Evolutionary conservation across 2,329 filamentous ascomycete genomes (phyloP).

Genomic region (Cytospora piceae): DNA sequence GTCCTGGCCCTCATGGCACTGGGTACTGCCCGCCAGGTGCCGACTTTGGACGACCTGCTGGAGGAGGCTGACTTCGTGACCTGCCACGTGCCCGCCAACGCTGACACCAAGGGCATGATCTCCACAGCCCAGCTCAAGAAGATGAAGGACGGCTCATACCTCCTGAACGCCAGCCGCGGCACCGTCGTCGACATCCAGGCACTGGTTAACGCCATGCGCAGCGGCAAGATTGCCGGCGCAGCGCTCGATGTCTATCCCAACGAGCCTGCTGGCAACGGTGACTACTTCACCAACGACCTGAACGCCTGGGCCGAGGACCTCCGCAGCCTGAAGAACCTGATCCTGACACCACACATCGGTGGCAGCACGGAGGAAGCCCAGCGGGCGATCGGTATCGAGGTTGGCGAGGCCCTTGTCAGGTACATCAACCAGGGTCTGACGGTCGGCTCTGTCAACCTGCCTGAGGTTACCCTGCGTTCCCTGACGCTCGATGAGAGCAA

Average conservation of each 20-base stretch:
- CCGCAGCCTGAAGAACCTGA: conserved; percentile 83
- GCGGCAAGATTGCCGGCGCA: conserved; percentile 86
- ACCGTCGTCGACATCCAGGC: conserved; percentile 94
- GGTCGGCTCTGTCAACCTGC: conserved; percentile 90
- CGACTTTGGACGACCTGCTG: conserved; percentile 76
- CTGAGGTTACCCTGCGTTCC: conserved; percentile 90
- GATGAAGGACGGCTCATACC: conserved; percentile 92
- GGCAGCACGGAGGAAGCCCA: conserved; percentile 98
- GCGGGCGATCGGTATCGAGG: conserved; percentile 92
- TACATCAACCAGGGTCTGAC: conserved; percentile 97
- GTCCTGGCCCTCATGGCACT: conserved; percentile 92
- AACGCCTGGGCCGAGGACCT: conserved; percentile 88
- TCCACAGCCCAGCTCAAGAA: conserved; percentile 74
- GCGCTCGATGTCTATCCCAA: conserved; percentile 96
- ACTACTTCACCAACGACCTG: conserved; percentile 86
- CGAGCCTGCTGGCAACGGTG: conserved; percentile 91
- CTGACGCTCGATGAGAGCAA: conserved; percentile 87
- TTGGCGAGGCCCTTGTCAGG: conserved; percentile 81
- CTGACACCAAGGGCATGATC: conserved; percentile 94
- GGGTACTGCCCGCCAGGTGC: conserved; percentile 83
- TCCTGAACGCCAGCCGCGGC: conserved; percentile 95
- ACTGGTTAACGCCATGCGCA: conserved; percentile 82
- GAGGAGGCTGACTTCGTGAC: conserved; percentile 87
- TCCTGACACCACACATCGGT: conserved; percentile 95
- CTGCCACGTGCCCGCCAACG: conserved; percentile 89